Evolutionary conservation across 306 rosid species (phyloP), one percentile per base, ranked within the genome.

Genomic region (Heteromeles arbutifolia): DNA sequence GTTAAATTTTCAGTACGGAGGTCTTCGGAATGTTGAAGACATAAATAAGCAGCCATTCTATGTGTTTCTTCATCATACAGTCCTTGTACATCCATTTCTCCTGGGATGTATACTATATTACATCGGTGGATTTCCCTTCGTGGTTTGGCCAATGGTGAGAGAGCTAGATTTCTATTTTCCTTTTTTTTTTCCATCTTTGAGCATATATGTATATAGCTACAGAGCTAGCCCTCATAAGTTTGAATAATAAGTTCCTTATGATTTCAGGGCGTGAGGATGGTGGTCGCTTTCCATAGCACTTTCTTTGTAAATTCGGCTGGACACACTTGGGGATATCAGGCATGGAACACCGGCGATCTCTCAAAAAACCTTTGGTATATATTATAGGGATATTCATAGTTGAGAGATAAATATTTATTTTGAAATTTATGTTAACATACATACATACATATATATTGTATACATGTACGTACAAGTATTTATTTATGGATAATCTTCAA

Each of bases 281-380:
- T 82, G 65, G 78, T 88, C 88, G 92, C 86, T 34, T 88, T 87
- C 78, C 97, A 93, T 61, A 77, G 83, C 45, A 91, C 98, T 74
- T 88, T 97, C 94, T 73, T 90, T 0, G 96, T 93, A 34, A 93
- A 93, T 70, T 93, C 98, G 58, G 98, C 97, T 54, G 90, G 96
- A 83, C 98, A 93, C 78, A 92, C 81, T 0, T 93, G 98, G 97
- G 96, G 98, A 4, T 76, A 74, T 2, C 98, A 88, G 15, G 73
- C 81, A 0, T 93, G 92, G 92, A 85, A 86, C 26, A 93, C 98
- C 12, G 85, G 34, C 29, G 98, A 93, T 81, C 78, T 90, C n/a
- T 93, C 98, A 17, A 88, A 83, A 75, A 93, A 93, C 77, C 90
- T 88, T 24, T 93, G 97, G 34, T 93, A 81, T 28, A 7, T 15